These are phyloP conservation scores for Chondrus crispus DNA, from an alignment of 23 red algal genomes.

Conservation along the genomic window DNA sequence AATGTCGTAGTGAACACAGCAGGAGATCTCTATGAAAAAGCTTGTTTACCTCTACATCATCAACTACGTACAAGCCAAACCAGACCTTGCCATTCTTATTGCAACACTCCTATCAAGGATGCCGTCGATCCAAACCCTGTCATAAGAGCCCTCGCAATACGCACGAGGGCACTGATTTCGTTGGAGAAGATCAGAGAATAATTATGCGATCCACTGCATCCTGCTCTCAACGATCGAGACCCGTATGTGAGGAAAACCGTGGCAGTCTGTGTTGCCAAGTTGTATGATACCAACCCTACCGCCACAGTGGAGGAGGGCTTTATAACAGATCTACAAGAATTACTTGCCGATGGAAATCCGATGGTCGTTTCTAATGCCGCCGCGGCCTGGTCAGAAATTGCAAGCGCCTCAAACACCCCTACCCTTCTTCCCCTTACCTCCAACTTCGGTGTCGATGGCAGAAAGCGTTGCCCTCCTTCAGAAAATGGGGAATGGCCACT, in stretches of 20 bases:
- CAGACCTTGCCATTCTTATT: conserved; percentile 87
- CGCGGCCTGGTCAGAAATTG: conserved; percentile 71
- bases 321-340: conserved; percentile 39
- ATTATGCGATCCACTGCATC: conserved; percentile 59
- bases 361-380: conserved; percentile 87
- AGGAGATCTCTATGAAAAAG: conserved; percentile 83
- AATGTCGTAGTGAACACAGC: conserved; percentile 91
- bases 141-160: conserved; percentile 88
- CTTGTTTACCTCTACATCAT: conserved; percentile 96
- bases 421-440: conserved; percentile 33
- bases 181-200: conserved; percentile 74
- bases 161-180: conserved; percentile 86
- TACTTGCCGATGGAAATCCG: conserved; percentile 83
- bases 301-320: conserved; percentile 67
- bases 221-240: conserved; percentile 68
- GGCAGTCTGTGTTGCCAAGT: conserved; percentile 84
- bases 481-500: no score
- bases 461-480: no score
- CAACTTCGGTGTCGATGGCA: no score
- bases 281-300: conserved; percentile 65
- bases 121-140: conserved; percentile 81
- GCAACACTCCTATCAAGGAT: conserved; percentile 94
- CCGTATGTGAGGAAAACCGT: conserved; percentile 96
- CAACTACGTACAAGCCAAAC: conserved; percentile 80
- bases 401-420: conserved; percentile 25